Evolutionary conservation across 495 filamentous ascomycete genomes (phyloP).

Genomic region (Penicillium fimorum): DNA sequence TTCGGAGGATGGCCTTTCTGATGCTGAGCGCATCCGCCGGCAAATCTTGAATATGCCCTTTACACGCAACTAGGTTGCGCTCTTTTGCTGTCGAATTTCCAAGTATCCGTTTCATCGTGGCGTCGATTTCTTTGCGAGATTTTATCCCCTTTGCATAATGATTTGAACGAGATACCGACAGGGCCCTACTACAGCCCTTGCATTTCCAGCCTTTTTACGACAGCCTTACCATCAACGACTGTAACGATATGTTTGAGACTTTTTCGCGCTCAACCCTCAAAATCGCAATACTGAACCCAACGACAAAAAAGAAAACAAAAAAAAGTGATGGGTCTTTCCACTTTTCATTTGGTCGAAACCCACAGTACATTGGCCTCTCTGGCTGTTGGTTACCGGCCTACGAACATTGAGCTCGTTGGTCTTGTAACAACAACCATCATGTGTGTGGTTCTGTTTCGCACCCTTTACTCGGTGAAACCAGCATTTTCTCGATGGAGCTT

Average conservation of each 20-base stretch:
- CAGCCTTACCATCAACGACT: constrained; percentile 41
- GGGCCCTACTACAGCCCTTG: constrained; percentile 12
- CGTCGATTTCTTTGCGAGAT: constrained; percentile 23
- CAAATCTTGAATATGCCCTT: constrained; percentile 46
- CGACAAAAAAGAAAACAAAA: constrained; percentile 14
- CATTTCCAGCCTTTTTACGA: constrained; percentile 31
- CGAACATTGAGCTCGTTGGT: constrained; percentile 5
- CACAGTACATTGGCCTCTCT: constrained; percentile 1
- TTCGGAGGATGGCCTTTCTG: constrained; percentile 42
- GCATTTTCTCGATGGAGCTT: constrained; percentile 12
- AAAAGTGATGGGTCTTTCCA: constrained; percentile 27
- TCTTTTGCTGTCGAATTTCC: constrained; percentile 12
- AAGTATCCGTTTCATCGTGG: constrained; percentile 21
- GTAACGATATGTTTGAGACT: constrained; percentile 32
- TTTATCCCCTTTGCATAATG: constrained; percentile 28
- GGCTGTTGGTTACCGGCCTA: background rate
- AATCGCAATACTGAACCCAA: constrained; percentile 6
- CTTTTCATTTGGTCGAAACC: constrained; percentile 11
- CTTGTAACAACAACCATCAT: background rate
- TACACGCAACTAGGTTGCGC: constrained; percentile 31
- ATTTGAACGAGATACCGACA: constrained; percentile 33
- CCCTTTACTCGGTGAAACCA: constrained; percentile 7
- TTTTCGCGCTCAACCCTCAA: constrained; percentile 2
- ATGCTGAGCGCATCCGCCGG: constrained; percentile 49
- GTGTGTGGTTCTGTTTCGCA: constrained; percentile 5